Base-by-base conservation (phyloP, 108 stramenopile genomes). In the Discostella stelligeroides region DNA sequence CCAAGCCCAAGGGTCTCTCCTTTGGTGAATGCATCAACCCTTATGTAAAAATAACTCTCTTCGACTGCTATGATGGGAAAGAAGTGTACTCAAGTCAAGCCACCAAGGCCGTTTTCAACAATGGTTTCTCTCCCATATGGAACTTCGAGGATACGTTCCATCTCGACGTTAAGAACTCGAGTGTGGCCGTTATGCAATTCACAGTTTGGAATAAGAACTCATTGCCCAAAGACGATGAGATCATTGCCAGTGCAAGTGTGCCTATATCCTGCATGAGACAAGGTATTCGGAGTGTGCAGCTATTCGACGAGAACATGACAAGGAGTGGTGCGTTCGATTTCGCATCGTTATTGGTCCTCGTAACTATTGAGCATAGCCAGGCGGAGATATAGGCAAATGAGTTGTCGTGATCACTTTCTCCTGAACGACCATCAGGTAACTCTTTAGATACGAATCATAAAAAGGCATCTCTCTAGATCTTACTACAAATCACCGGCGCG, bases 1-100 rank as follows among this genome's bases (percentile, higher is more conserved):
- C 94, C 42, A 95, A 95, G 69, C 89, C 94, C 7, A 54, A 71
- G 14, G 94, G 94, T 9, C 60, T 64, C 50, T 82, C 78, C 14
- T 63, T 49, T 27, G 94, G 94, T 24, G 91, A 95, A 72, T 76
- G 75, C 56, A 86, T 95, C 54, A 89, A 95, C 64, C 91, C 94
- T 7, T 95, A 91, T 47, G 84, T 95, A 12, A 75, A 54, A 82
- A 87, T 79, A 73, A 87, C 45, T 72, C 85, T 62, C 45, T 86
- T 92, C 63, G 94, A 86, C 79, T 63, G 89, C 30, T 76, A 84
- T 40, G 89, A 90, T 7, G 85, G 79, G 37, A 75, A 47, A 28
- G 70, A 85, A 56, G 40, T 70, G 15, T 41, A 49, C 17, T 62
- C 75, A 10, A 70, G 72, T 8, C 60, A 80, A 53, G 59, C 30